Conservation (phyloP, 2,329 filamentous ascomycete species). For the Diaporthe batatas region DNA sequence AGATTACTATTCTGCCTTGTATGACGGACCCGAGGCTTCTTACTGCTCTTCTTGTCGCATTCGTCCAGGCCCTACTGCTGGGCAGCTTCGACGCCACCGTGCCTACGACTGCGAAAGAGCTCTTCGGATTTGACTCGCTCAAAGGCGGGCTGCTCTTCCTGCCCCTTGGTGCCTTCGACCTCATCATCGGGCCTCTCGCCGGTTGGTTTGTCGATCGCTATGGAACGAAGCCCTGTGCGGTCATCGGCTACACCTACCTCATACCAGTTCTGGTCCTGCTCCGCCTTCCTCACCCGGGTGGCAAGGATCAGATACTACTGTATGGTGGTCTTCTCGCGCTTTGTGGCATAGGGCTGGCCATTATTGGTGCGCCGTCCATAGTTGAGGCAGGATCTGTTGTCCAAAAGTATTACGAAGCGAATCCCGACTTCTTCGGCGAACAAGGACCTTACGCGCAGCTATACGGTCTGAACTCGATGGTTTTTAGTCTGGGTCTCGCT, state of each 20-base stretch:
- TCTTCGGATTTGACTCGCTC: constrained; percentile 54
- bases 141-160: constrained; percentile 55
- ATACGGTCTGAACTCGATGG: constrained; percentile 74
- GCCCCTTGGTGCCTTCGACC: constrained; percentile 53
- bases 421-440: constrained; percentile 66
- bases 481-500: constrained; percentile 71
- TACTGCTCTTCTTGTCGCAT: constrained; percentile 55
- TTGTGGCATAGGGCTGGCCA: constrained; percentile 63
- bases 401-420: constrained; percentile 67
- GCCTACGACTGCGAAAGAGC: constrained; percentile 52
- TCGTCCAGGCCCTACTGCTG: constrained; percentile 58
- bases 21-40: constrained; percentile 56
- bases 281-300: constrained; percentile 36
- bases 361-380: constrained; percentile 66
- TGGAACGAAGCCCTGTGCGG: constrained; percentile 51
- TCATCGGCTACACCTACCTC: constrained; percentile 47
- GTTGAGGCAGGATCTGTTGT: constrained; percentile 70
- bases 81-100: constrained; percentile 56
- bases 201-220: constrained; percentile 55
- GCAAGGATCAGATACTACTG: constrained; percentile 33
- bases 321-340: constrained; percentile 37
- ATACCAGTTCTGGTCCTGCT: constrained; percentile 35
- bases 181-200: constrained; percentile 51
- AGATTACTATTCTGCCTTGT: constrained; percentile 62
- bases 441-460: constrained; percentile 74